A percentile compares a stretch with the other conserved stretches of the same genome.
phyloP scores from a whole-genome alignment of 2,329 filamentous ascomycete species.

The Zopfia rhizophila region DNA sequence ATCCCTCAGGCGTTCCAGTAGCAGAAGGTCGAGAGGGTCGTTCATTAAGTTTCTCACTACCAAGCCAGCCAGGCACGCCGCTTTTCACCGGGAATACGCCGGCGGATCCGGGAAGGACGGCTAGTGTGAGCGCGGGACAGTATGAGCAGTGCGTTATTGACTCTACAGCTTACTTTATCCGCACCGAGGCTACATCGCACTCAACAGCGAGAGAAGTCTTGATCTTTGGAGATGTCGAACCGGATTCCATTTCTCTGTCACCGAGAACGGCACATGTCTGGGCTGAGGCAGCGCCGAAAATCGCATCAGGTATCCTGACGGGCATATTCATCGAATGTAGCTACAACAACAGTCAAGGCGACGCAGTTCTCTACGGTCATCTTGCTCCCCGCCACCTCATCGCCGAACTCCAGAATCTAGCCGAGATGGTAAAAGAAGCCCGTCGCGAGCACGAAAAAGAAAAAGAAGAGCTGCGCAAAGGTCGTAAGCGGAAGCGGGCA shows the following conservation, averaged over 20 bases:
- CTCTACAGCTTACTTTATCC: constrained; percentile 93
- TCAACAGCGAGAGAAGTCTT: constrained; percentile 72
- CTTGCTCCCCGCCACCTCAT: constrained; percentile 85
- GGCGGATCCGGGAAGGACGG: constrained; percentile 30
- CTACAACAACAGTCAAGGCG: constrained; percentile 82
- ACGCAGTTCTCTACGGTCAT: constrained; percentile 87
- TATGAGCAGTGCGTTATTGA: constrained; percentile 75
- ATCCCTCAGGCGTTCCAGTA: constrained; percentile 4
- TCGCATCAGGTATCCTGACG: constrained; percentile 74
- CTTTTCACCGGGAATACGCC: constrained; percentile 27
- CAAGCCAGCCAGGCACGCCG: constrained; percentile 50
- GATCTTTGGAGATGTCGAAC: constrained; percentile 95
- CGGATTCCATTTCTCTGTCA: constrained; percentile 82
- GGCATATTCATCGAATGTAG: constrained; percentile 97
- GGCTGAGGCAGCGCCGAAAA: constrained; percentile 87
- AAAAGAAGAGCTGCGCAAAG: constrained; percentile 52
- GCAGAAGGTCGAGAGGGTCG: constrained; percentile 39
- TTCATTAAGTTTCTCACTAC: constrained; percentile 47
- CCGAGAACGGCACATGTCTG: constrained; percentile 87
- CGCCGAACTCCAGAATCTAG: constrained; percentile 78
- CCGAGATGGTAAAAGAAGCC: constrained; percentile 72
- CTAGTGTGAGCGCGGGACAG: constrained; percentile 35
- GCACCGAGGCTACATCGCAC: constrained; percentile 65
- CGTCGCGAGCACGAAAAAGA: constrained; percentile 46
- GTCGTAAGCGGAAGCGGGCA: constrained; percentile 72